phyloP scores from a whole-genome alignment of 768 basidiomycete genomes.

The Favolaschia claudopus region DNA sequence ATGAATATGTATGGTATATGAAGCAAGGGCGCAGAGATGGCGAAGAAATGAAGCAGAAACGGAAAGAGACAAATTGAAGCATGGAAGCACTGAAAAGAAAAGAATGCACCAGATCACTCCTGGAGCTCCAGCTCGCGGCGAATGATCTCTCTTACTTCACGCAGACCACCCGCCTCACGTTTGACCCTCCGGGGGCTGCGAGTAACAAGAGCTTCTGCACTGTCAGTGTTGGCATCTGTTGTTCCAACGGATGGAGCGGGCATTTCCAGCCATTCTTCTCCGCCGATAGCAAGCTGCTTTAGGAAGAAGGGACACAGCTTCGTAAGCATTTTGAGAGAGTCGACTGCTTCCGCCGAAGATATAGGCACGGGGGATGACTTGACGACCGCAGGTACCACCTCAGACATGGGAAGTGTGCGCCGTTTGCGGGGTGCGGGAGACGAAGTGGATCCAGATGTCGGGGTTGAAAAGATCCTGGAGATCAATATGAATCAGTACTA shows the following conservation, averaged over 20 bases:
- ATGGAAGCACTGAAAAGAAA: constrained; percentile 34
- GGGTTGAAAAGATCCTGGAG: constrained; percentile 76
- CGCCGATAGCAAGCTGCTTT: constrained; percentile 64
- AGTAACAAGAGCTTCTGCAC: constrained; percentile 64
- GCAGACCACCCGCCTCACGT: constrained; percentile 73
- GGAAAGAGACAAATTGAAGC: too few relatives aligned
- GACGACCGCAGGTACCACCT: constrained; percentile 72
- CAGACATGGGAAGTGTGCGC: constrained; percentile 69
- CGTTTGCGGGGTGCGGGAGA: constrained; percentile 72
- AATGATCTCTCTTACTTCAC: constrained; percentile 84
- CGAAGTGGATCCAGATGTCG: constrained; percentile 54
- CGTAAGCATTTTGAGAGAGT: constrained; percentile 72
- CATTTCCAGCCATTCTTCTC: constrained; percentile 69
- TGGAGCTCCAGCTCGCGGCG: constrained; percentile 77
- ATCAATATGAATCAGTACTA: constrained; percentile 2
- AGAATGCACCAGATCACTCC: constrained; percentile 54
- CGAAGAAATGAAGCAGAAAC: constrained; percentile 29
- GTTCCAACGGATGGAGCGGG: constrained; percentile 48
- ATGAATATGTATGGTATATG: constrained; percentile 19
- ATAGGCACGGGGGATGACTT: constrained; percentile 86
- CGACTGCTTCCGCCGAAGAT: constrained; percentile 77
- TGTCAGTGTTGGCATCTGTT: constrained; percentile 53
- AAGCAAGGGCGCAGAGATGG: constrained; percentile 22
- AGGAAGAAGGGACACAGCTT: constrained; percentile 85
- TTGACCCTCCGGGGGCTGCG: constrained; percentile 80